phyloP scores from a whole-genome alignment of 2,329 filamentous ascomycete species.

The Elsinoe perseae region DNA sequence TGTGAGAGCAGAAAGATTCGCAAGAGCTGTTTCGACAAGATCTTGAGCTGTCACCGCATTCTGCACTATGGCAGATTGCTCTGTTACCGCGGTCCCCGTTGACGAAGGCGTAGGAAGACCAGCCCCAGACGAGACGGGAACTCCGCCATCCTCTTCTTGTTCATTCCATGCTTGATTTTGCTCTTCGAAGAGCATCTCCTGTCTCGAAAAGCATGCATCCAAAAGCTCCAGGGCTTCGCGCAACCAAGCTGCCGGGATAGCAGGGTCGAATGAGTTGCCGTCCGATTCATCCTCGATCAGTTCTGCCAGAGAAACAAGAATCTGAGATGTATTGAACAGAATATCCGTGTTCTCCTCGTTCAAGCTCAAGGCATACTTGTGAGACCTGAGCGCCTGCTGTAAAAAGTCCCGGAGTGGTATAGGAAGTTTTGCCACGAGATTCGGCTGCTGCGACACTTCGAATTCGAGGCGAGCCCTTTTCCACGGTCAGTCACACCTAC shows the following conservation, averaged over 20 bases:
- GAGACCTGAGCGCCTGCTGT: slow-evolving; percentile 54
- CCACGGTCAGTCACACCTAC: slow-evolving; percentile 2
- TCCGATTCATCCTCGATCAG: slow-evolving; percentile 47
- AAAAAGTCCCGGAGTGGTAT: slow-evolving; percentile 48
- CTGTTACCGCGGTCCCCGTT: slow-evolving; percentile 31
- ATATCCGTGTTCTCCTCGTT: slow-evolving; percentile 58
- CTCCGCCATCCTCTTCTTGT: slow-evolving; percentile 18
- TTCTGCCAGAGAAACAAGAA: slow-evolving; percentile 60
- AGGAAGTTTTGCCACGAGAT: slow-evolving; percentile 52
- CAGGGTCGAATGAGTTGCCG: slow-evolving; percentile 33
- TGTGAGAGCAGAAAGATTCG: slow-evolving; percentile 47
- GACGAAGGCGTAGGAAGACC: slow-evolving; percentile 18
- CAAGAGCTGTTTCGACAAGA: slow-evolving; percentile 60
- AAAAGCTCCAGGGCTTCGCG: slow-evolving; percentile 56
- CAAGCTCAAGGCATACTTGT: slow-evolving; percentile 53
- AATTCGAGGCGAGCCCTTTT: slow-evolving; percentile 59
- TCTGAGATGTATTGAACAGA: slow-evolving; percentile 64
- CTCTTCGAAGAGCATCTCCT: slow-evolving; percentile 41
- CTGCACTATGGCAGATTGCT: slow-evolving; percentile 60
- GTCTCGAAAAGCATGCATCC: slow-evolving; percentile 41
- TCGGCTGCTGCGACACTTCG: slow-evolving; percentile 59
- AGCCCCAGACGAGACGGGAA: slow-evolving; percentile 23
- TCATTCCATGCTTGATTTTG: slow-evolving; percentile 32
- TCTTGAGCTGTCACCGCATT: slow-evolving; percentile 57
- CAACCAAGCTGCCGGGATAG: slow-evolving; percentile 45